These are phyloP conservation scores for Medicago lupulina DNA, from an alignment of 306 rosid genomes.

Conservation along the genomic window DNA sequence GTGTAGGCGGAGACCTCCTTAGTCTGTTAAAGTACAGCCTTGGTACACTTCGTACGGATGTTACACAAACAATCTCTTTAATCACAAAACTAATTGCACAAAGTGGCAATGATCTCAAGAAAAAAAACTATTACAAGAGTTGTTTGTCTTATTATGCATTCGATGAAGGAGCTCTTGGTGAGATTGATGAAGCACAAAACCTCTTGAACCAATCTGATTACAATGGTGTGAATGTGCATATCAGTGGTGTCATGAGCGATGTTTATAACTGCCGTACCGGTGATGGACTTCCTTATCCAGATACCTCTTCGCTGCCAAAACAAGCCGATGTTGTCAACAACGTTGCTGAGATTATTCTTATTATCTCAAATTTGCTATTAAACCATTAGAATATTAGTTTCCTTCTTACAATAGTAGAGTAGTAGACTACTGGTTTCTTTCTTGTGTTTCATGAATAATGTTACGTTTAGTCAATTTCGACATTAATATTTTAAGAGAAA, in stretches of 20 bases:
- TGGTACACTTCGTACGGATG: background rate
- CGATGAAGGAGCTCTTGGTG: background rate
- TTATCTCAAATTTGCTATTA: background rate
- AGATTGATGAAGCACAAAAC: background rate
- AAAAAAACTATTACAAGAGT: background rate
- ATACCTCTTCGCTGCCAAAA: background rate
- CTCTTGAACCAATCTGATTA: background rate
- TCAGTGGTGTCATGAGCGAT: accelerated
- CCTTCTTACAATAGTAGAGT: too few relatives aligned
- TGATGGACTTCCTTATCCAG: background rate
- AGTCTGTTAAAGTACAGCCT: background rate
- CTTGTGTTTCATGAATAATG: too few relatives aligned
- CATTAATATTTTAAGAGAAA: too few relatives aligned
- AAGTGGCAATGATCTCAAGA: background rate
- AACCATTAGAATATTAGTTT: too few relatives aligned
- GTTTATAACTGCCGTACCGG: background rate
- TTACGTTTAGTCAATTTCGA: too few relatives aligned
- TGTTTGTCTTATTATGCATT: background rate
- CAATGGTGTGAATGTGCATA: background rate
- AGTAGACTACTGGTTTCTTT: too few relatives aligned
- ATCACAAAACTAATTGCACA: background rate
- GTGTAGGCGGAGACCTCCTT: background rate
- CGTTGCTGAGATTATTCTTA: background rate
- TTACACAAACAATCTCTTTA: background rate
- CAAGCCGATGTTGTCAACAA: background rate